Evolutionary conservation across 495 filamentous ascomycete species (phyloP).

Genomic region (Stereocaulon alpinum): DNA sequence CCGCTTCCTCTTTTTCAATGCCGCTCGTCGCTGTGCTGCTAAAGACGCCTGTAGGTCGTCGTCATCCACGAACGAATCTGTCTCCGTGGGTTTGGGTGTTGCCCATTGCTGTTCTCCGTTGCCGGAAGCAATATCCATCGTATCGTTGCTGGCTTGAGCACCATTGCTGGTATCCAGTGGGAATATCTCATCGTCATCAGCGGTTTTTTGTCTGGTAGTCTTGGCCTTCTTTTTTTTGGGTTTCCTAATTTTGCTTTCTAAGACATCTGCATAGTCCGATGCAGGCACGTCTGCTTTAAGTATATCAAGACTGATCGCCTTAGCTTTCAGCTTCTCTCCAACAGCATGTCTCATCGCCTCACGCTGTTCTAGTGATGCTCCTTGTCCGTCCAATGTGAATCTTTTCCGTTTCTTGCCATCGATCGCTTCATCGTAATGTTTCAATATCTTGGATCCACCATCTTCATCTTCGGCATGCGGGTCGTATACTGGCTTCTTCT

Average conservation of each 20-base stretch:
- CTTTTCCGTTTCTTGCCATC: constrained; percentile 81
- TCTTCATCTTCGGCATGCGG: constrained; percentile 63
- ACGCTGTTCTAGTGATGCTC: constrained; percentile 53
- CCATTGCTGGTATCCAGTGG: constrained; percentile 34
- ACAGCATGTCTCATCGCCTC: constrained; percentile 49
- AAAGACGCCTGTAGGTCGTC: constrained; percentile 84
- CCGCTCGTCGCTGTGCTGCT: constrained; percentile 65
- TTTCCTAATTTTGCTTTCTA: constrained; percentile 81
- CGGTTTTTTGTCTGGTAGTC: constrained; percentile 54
- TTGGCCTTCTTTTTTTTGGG: constrained; percentile 88
- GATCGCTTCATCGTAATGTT: constrained; percentile 93
- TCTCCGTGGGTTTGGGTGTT: constrained; percentile 26
- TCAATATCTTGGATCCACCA: constrained; percentile 49
- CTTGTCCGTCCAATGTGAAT: constrained; percentile 74
- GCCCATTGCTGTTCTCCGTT: constrained; percentile 22
- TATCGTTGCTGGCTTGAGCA: constrained; percentile 32
- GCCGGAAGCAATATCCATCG: constrained; percentile 70
- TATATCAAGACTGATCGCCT: constrained; percentile 67
- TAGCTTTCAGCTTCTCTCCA: constrained; percentile 50
- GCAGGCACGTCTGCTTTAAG: constrained; percentile 50
- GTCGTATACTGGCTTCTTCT: constrained; percentile 84
- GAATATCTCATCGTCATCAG: constrained; percentile 68
- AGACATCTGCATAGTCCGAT: constrained; percentile 82
- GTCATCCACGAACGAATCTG: constrained; percentile 73
- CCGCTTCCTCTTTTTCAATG: constrained; percentile 84